Percentiles rank a stretch among this genome's conserved stretches.
Evolutionary conservation across 176 grass and related monocot species (phyloP).

Genomic region (Saccharum officinarum): DNA sequence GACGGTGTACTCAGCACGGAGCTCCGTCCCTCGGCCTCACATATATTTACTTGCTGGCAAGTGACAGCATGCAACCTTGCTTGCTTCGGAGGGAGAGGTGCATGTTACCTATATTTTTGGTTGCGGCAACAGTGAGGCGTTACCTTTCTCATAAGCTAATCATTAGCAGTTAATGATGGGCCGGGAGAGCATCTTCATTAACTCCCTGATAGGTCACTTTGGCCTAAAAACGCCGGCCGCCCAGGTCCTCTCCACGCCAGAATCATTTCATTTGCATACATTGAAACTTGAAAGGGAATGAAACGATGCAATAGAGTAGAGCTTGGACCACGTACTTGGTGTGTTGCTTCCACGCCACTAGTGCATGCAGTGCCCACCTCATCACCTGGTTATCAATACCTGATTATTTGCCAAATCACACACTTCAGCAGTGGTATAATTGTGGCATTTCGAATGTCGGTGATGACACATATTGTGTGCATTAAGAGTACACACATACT

Average conservation of each 20-base stretch:
- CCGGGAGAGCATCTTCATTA: slow-evolving; percentile 32
- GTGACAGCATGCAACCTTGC: slow-evolving; percentile 4
- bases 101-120: neutral
- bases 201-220: slow-evolving; percentile 37
- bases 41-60: neutral
- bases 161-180: slow-evolving; percentile 45
- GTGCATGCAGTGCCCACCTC: too few relatives aligned
- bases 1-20: neutral
- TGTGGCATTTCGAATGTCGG: neutral
- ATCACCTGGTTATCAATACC: neutral
- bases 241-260: neutral
- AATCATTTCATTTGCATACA: slow-evolving; percentile 22
- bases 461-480: neutral
- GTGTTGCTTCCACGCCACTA: neutral
- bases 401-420: neutral
- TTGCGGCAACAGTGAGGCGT: slow-evolving; percentile 32
- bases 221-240: neutral
- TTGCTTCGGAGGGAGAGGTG: slow-evolving; percentile 16
- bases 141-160: slow-evolving; percentile 44
- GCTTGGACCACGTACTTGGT: neutral
- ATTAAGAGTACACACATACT: neutral
- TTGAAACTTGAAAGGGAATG: neutral
- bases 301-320: neutral
- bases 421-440: neutral
- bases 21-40: neutral